Percentiles rank a stretch among this genome's conserved stretches.
These are phyloP conservation scores for Bauhinia variegata DNA, from an alignment of 306 rosid species.

Conservation along the genomic window DNA sequence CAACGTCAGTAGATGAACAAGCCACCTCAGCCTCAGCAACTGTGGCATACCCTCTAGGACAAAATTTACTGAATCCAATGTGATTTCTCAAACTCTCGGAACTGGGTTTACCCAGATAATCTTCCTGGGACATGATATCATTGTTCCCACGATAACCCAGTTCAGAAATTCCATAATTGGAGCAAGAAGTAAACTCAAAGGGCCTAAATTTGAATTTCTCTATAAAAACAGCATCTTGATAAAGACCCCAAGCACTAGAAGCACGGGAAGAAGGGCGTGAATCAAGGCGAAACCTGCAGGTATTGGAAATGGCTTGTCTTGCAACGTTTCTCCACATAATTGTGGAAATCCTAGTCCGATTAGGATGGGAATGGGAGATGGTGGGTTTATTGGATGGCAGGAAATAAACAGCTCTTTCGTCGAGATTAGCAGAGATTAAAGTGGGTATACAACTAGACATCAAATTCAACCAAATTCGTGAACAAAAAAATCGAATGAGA, in stretches of 20 bases:
- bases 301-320: constrained; percentile 47
- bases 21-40: constrained; percentile 58
- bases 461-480: constrained; percentile 32
- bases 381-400: constrained; percentile 14
- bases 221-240: constrained; percentile 11
- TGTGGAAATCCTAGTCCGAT: constrained; percentile 52
- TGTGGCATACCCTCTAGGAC: constrained; percentile 56
- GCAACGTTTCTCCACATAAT: constrained; percentile 70
- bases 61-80: constrained; percentile 31
- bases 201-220: constrained; percentile 31
- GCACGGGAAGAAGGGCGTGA: constrained; percentile 38
- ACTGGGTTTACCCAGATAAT: constrained; percentile 21
- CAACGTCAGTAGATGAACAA: constrained; percentile 64
- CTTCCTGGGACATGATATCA: constrained; percentile 15
- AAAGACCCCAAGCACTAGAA: constrained; percentile 35
- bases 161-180: constrained; percentile 14
- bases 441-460: constrained; percentile 53
- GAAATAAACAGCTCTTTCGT: constrained; percentile 33
- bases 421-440: constrained; percentile 31
- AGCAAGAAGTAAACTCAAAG: constrained; percentile 31
- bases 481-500: neutral
- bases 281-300: constrained; percentile 28
- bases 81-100: constrained; percentile 34
- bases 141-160: constrained; percentile 27
- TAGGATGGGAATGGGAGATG: constrained; percentile 23